Evolutionary conservation across 192 early-diverging fungal species (phyloP), one percentile per base, ranked within the genome.

Genomic region (Diversispora eburnea): DNA sequence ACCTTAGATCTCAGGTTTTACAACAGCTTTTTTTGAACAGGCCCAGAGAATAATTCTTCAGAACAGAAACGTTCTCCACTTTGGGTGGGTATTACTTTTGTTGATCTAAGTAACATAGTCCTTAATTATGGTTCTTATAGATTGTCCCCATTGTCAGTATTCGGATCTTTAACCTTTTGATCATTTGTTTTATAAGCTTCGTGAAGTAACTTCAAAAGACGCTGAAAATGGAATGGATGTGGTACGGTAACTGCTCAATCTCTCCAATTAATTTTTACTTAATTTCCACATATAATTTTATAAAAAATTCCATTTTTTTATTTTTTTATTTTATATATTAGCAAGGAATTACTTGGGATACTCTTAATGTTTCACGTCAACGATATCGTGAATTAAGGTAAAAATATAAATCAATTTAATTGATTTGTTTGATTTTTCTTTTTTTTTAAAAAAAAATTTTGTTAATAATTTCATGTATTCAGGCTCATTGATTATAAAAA

Each of bases 291-390:
- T 33, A 33, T 33, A 33, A 33, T 33, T 33, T 33, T 33, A 33
- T 33, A 51, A 33, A 33, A 5, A 22, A n/a, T 54, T 43, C 39
- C 33, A 41, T 55, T 39, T 33, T 48, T 17, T n/a, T n/a, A n/a
- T n/a, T n/a, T 48, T 48, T 19, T 8, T 19, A n/a, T 25, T 45
- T 65, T 48, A 49, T 5, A 66, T 0, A 57, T 48, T 56, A 81
- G 80, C 80, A 81, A 81, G 80, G 78, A 22, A 81, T 81, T 52
- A 60, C 61, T 5, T 81, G 80, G 80, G 56, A 62, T 19, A 20
- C 71, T 22, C 48, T 76, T 25, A 17, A 48, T 13, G 74, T 75
- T n/a, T 75, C 64, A 42, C 67, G 80, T 54, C 71, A 81, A 5
- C n/a, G 68, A 51, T 81, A 81, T 56, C 66, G 80, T 49, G 55